Base-by-base conservation (phyloP, 257 asterid genomes). In the Penstemon davidsonii region DNA sequence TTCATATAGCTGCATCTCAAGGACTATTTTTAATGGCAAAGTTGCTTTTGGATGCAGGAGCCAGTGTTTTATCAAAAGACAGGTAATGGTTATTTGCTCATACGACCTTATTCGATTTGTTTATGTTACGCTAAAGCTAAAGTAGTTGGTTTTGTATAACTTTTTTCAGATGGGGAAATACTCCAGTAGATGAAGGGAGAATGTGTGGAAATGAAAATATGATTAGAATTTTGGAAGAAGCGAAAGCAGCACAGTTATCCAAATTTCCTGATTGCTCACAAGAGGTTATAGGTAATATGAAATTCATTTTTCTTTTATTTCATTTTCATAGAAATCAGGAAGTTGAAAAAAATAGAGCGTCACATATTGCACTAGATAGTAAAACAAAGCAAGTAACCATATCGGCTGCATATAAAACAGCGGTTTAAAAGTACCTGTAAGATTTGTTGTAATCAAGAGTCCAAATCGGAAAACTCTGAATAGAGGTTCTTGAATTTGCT, bases 21-120 rank as follows among this genome's bases (percentile, higher is more conserved):
- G 97, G 99, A 36, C 55, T 86, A 33, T 83, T 75, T 66, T 67
- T 84, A 60, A 87, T 90, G 92, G 90, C 96, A 4, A 90, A 84
- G 73, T 37, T 88, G 80, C 96, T 88, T n/a, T 15, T 88, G 67
- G 96, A 87, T 60, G 94, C 95, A 1, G 97, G 99, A 50, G 96
- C 99, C 39, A 88, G 85, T 76, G 96, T 93, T 71, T 79, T 81
- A 75, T 46, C 81, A 0, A 85, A 84, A 78, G 99, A 93, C 83
- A 90, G 96, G 99, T 88, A 75, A 19, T 19, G 25, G 25, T 19
- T 19, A 19, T 19, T 19, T 19, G 25, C 25, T 19, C 25, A 19
- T 19, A 19, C 25, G 25, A 19, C 25, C 25, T 19, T 19, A 19
- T 19, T 19, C 25, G 25, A 19, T 19, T 19, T 19, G 43, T 42